Percentiles rank a stretch among this genome's conserved stretches.
Conservation (phyloP, 495 filamentous ascomycete genomes). For the Penicillium longicatenatum region DNA sequence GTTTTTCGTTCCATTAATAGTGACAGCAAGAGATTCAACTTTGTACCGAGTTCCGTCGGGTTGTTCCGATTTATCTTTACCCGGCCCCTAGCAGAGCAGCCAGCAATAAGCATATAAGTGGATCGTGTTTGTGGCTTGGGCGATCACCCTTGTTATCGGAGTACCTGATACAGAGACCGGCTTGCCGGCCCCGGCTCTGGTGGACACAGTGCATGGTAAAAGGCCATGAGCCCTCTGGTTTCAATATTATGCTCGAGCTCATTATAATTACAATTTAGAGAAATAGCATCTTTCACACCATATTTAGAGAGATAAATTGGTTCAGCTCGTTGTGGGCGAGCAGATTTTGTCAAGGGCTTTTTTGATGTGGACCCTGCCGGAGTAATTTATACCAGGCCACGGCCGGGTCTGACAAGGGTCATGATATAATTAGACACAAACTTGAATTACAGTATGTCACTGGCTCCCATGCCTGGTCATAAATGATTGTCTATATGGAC, state of each 20-base stretch:
- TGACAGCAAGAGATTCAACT: background rate
- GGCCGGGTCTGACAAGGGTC: background rate
- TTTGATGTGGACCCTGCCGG: constrained; percentile 3
- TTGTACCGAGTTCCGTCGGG: background rate
- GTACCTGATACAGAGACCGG: background rate
- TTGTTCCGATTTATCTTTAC: background rate
- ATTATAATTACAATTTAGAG: too few relatives aligned
- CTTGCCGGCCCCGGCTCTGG: too few relatives aligned
- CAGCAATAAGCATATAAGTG: background rate
- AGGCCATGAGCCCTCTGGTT: too few relatives aligned
- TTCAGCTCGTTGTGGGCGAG: background rate
- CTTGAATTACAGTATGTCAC: background rate
- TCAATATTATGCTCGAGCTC: too few relatives aligned
- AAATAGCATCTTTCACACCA: too few relatives aligned
- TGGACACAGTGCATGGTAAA: too few relatives aligned
- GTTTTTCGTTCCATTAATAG: background rate
- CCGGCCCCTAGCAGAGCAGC: background rate
- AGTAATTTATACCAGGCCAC: constrained; percentile 14
- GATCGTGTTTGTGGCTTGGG: background rate
- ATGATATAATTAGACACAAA: constrained; percentile 5
- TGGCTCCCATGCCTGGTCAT: too few relatives aligned
- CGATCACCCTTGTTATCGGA: background rate
- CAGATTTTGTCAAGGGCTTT: background rate
- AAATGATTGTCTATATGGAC: too few relatives aligned
- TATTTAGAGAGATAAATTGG: background rate